These are phyloP conservation scores for Trichothecium sympodiale DNA, from an alignment of 2,329 filamentous ascomycete genomes.

Conservation along the genomic window DNA sequence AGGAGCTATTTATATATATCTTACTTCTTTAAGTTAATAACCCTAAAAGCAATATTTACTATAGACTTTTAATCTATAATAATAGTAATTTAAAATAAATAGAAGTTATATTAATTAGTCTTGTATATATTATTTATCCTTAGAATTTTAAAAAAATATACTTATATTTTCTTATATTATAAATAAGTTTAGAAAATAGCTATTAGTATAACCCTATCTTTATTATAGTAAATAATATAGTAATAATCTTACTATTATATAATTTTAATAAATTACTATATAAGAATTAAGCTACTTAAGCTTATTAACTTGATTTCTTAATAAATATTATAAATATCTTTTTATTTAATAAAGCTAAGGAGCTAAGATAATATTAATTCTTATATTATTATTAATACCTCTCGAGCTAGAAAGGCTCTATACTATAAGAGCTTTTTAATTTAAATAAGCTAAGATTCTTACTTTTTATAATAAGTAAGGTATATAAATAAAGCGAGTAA, in stretches of 20 bases:
- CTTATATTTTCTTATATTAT: too few species aligned
- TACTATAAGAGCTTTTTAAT: not conserved
- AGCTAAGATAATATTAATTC: not conserved
- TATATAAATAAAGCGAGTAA: not conserved
- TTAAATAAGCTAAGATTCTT: constrained; percentile 2
- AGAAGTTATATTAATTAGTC: too few species aligned
- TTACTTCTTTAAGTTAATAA: too few species aligned
- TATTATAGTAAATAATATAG: not conserved
- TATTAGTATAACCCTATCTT: not conserved
- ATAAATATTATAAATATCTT: not conserved
- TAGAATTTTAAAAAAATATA: too few species aligned
- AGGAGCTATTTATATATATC: too few species aligned
- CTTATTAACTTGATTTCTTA: too few species aligned
- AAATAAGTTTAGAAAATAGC: not conserved
- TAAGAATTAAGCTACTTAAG: too few species aligned
- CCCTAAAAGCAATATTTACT: too few species aligned
- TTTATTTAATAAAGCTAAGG: not conserved
- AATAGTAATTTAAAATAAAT: too few species aligned
- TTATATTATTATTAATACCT: not conserved
- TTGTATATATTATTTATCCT: too few species aligned
- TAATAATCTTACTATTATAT: not conserved
- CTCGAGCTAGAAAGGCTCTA: not conserved
- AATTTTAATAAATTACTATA: not conserved
- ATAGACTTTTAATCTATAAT: too few species aligned
- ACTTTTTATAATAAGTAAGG: not conserved